Evolutionary conservation across 805 yeast genomes (phyloP).

Genomic region (Millerozyma acaciae): DNA sequence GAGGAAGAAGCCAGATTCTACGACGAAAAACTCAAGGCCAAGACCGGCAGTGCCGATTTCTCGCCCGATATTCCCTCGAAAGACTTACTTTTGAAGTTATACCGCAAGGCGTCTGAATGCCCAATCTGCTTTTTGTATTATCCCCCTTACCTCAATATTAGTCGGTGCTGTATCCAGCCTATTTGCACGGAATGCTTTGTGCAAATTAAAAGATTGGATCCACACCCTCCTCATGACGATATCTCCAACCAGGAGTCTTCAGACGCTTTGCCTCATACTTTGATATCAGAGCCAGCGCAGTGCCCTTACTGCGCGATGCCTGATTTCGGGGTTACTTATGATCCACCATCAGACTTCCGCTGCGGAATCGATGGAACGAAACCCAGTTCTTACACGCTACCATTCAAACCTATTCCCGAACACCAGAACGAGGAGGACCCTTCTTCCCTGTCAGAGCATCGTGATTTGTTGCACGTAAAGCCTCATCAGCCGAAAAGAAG

Average conservation of each 20-base stretch:
- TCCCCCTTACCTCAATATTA: constrained; percentile 71
- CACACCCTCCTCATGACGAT: constrained; percentile 85
- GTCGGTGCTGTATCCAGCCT: constrained; percentile 89
- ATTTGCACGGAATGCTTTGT: constrained; percentile 97
- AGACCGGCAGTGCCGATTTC: constrained; percentile 7
- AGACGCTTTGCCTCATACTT: constrained; percentile 49
- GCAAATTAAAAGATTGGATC: constrained; percentile 85
- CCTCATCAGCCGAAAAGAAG: constrained; percentile 17
- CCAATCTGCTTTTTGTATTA: constrained; percentile 91
- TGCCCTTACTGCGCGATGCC: constrained; percentile 94
- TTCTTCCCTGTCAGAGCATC: constrained; percentile 1
- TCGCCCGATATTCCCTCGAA: constrained; percentile 35
- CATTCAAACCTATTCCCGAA: constrained; percentile 8
- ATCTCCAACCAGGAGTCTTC: constrained; percentile 16
- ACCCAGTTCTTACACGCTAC: constrained; percentile 40
- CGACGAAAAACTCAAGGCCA: constrained; percentile 17
- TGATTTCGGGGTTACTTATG: constrained; percentile 79
- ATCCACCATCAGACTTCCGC: constrained; percentile 51
- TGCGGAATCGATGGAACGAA: constrained; percentile 56
- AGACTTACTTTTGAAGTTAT: constrained; percentile 54
- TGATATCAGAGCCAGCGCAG: constrained; percentile 81
- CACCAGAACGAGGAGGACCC: constrained; percentile 3
- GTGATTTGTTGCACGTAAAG: background rate
- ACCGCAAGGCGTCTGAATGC: constrained; percentile 73
- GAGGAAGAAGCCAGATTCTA: constrained; percentile 34